Percentiles rank a stretch among this genome's conserved stretches.
Conservation (phyloP, 768 basidiomycete species). For the Russula griseocarnosa region DNA sequence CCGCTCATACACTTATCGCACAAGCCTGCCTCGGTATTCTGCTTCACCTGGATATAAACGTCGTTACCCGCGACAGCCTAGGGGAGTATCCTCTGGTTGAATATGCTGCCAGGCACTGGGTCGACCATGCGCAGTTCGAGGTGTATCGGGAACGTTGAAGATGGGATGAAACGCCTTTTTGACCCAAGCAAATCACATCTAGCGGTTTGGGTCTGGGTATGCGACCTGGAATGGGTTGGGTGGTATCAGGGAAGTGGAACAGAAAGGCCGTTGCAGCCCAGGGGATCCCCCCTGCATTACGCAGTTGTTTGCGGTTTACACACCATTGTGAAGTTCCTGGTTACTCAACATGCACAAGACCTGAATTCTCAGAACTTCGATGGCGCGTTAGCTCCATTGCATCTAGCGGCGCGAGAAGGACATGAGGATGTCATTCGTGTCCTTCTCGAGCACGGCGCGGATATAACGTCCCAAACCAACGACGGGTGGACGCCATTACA, state of each 20-base stretch:
- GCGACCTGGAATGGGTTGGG: background rate
- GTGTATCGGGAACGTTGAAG: background rate
- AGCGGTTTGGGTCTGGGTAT: background rate
- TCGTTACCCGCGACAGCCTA: background rate
- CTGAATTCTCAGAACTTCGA: background rate
- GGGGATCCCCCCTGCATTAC: background rate
- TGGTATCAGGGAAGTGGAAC: background rate
- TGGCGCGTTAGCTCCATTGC: background rate
- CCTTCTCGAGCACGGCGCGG: background rate
- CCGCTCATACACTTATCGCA: background rate
- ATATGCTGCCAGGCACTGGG: slow-evolving; percentile 11
- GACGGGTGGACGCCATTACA: background rate
- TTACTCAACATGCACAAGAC: background rate
- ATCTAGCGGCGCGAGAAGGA: background rate
- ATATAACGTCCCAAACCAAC: background rate
- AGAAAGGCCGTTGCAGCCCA: background rate
- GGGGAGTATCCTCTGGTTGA: background rate
- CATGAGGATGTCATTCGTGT: background rate
- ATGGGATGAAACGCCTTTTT: background rate
- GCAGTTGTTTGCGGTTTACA: background rate
- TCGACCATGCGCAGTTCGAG: background rate
- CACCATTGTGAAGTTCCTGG: background rate
- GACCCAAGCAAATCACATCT: background rate
- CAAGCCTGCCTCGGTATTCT: slow-evolving; percentile 1
- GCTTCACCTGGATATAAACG: background rate